These are phyloP conservation scores for Beauveria australis DNA, from an alignment of 2,329 filamentous ascomycete species.

Conservation along the genomic window DNA sequence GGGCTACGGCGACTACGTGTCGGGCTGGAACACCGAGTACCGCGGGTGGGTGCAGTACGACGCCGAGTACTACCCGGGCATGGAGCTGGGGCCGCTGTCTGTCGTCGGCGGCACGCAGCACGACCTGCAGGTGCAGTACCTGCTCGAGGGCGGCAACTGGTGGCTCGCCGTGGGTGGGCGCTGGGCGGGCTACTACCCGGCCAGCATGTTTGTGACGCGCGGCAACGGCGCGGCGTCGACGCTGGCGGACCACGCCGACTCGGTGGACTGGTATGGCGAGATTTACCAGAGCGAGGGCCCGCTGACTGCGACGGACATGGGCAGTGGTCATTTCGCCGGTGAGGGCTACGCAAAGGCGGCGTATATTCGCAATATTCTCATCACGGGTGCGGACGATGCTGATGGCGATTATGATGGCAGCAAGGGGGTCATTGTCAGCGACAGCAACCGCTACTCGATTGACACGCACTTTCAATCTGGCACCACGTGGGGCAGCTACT, in stretches of 20 bases:
- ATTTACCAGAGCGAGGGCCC: constrained; percentile 9
- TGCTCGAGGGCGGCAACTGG: constrained; percentile 7
- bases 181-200: constrained; percentile 12
- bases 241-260: constrained; percentile 6
- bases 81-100: constrained; percentile 8
- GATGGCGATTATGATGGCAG: constrained; percentile 11
- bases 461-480: constrained; percentile 10
- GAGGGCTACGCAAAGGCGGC: constrained; percentile 10
- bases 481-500: constrained; percentile 7
- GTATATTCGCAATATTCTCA: constrained; percentile 10
- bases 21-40: constrained; percentile 12
- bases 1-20: constrained; percentile 6
- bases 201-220: constrained; percentile 4
- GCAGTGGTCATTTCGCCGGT: constrained; percentile 9
- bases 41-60: constrained; percentile 11
- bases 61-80: constrained; percentile 12
- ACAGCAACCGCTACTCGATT: constrained; percentile 11
- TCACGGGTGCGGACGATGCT: not conserved
- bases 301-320: constrained; percentile 12
- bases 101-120: constrained; percentile 6
- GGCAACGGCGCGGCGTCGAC: constrained; percentile 1
- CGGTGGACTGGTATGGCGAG: constrained; percentile 13
- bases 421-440: not conserved
- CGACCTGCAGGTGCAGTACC: constrained; percentile 8
- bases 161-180: constrained; percentile 10